Evolutionary conservation across 1,284 basidiomycete species (phyloP), one percentile per base, ranked within the genome.

Genomic region (Austroboletus novae-zelandiae): DNA sequence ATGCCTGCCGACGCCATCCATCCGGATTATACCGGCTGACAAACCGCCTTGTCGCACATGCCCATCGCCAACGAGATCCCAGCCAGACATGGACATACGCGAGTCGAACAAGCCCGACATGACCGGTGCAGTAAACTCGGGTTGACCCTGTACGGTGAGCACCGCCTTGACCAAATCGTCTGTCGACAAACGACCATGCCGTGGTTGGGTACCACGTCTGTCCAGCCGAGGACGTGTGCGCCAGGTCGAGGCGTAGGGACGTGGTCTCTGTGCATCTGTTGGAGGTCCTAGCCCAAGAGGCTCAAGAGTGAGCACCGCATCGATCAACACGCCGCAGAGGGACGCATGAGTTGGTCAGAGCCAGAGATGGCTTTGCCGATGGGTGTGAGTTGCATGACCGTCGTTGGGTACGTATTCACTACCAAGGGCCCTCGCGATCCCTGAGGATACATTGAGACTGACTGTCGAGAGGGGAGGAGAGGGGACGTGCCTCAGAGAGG

Each of bases 251-350:
- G 58, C 1, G 67, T 57, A 3, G 86, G 81, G 40, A 94, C 87
- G 64, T 91, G 86, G 66, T 95, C 92, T 29, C 81, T 77, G 68
- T 95, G 91, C n/a, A n/a, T n/a, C n/a, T n/a, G n/a, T n/a, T n/a
- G n/a, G n/a, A n/a, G n/a, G n/a, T n/a, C n/a, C n/a, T 79, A 93
- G 87, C 70, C 94, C 80, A 65, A 94, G 85, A 49, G 94, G 78
- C 42, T 75, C 76, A n/a, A n/a, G n/a, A n/a, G n/a, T n/a, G n/a
- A n/a, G n/a, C n/a, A n/a, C n/a, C n/a, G n/a, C n/a, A n/a, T n/a
- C n/a, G n/a, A n/a, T n/a, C n/a, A n/a, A n/a, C n/a, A n/a, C n/a
- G n/a, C n/a, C n/a, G n/a, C n/a, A n/a, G n/a, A n/a, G n/a, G n/a
- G n/a, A 45, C 55, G 45, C 37, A 60, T 58, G 47, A 68, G 59